Conservation (phyloP, 768 basidiomycete genomes). For the Pluteus cervinus region DNA sequence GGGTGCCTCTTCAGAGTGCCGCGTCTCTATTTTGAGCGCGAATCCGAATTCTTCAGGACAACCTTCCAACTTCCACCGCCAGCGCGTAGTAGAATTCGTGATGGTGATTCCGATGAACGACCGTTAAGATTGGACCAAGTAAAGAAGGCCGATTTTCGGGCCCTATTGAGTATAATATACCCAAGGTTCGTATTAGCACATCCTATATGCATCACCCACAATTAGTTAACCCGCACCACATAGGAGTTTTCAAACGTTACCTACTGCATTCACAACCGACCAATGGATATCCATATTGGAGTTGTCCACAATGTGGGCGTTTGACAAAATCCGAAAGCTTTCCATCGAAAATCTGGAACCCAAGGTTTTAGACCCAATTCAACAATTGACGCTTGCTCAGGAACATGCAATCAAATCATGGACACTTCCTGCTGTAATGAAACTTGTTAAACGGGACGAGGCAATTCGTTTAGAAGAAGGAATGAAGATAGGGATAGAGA, state of each 20-base stretch:
- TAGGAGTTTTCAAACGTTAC: background rate
- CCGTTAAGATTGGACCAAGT: slow-evolving; percentile 21
- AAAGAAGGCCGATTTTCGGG: slow-evolving; percentile 17
- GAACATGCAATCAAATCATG: slow-evolving; percentile 25
- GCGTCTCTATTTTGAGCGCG: background rate
- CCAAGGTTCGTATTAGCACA: too few species aligned
- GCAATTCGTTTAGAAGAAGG: slow-evolving; percentile 20
- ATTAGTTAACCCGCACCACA: too few species aligned
- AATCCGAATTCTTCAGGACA: too few species aligned
- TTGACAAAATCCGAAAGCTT: slow-evolving; percentile 14
- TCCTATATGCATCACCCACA: too few species aligned
- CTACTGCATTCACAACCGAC: background rate
- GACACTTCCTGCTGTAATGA: slow-evolving; percentile 22
- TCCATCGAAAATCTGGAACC: slow-evolving; percentile 18
- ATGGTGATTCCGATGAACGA: slow-evolving; percentile 18
- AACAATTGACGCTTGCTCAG: slow-evolving; percentile 23
- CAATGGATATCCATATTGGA: slow-evolving; percentile 10
- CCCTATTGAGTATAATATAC: too few species aligned
- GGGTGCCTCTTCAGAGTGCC: slow-evolving; percentile 4
- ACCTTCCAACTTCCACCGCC: too few species aligned
- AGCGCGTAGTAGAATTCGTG: too few species aligned
- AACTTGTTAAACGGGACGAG: slow-evolving; percentile 16
- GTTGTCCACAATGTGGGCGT: slow-evolving; percentile 13
- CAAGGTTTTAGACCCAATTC: slow-evolving; percentile 12
- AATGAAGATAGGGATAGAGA: slow-evolving; percentile 19